phyloP scores from a whole-genome alignment of 768 basidiomycete genomes.

The Pleurotus giganteus region DNA sequence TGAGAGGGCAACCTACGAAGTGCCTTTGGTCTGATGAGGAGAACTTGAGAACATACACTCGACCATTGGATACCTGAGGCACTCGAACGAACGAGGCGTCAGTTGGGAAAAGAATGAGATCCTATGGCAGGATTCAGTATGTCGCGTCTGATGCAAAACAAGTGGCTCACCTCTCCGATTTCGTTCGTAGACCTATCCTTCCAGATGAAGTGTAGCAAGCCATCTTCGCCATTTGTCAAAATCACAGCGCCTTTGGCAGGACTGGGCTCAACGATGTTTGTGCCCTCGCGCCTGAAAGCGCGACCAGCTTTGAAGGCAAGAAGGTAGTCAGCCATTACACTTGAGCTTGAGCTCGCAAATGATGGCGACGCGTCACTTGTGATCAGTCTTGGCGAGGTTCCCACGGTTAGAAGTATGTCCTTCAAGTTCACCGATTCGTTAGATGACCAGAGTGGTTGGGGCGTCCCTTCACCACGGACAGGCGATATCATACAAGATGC shows the following conservation, averaged over 20 bases:
- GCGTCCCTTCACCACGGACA: constrained; percentile 36
- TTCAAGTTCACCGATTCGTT: constrained; percentile 40
- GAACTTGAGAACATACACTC: constrained; percentile 89
- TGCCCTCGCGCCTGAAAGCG: constrained; percentile 63
- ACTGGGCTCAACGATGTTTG: constrained; percentile 66
- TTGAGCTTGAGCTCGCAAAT: not conserved
- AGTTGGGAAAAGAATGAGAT: constrained; percentile 83
- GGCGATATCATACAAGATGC: constrained; percentile 75
- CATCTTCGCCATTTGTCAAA: constrained; percentile 70
- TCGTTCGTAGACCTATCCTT: constrained; percentile 63
- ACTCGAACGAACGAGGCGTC: constrained; percentile 85
- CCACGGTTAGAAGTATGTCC: constrained; percentile 33
- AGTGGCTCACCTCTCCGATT: constrained; percentile 55
- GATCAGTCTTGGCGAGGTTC: not conserved
- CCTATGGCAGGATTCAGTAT: constrained; percentile 39
- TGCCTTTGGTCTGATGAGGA: constrained; percentile 86
- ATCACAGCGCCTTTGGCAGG: constrained; percentile 74
- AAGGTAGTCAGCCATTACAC: constrained; percentile 36
- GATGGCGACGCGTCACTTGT: not conserved
- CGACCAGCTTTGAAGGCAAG: constrained; percentile 72
- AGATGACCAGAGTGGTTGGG: constrained; percentile 51
- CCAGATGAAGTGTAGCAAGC: constrained; percentile 77
- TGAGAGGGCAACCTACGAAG: constrained; percentile 56
- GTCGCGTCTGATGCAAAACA: not conserved
- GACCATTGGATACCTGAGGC: constrained; percentile 56